Base-by-base conservation (phyloP, 108 stramenopile genomes). In the Skeletonema potamos region DNA sequence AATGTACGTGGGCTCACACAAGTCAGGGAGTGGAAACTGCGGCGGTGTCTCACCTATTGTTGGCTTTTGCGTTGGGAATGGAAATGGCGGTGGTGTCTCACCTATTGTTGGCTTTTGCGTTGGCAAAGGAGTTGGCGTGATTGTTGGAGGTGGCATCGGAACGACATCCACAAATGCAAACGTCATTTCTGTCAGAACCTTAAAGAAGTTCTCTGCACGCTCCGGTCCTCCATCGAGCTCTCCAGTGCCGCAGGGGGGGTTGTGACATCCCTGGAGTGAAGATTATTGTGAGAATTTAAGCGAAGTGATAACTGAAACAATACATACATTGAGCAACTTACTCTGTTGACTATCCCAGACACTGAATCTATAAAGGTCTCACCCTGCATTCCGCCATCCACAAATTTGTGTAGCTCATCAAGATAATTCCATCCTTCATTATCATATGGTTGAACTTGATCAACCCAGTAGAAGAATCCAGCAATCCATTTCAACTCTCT, bases 221-320 rank as follows among this genome's bases (percentile, higher is more conserved):
- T 84, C 77, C 12, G 90, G 86, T 12, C 87, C 87, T 39, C 85
- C 74, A 33, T 85, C 82, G 2, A 84, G 58, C 9, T 82, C 83
- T 12, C 76, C 76, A 3, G 76, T 77, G 8, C 76, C 76, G 11
- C 76, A 77, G 6, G 76, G 76, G 54, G 79, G 79, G 48, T 81
- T 81, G 24, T 81, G 79, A 48, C 79, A 59, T 24, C 58, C 58
- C 33, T 41, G 15, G 39, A 41, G 39, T 15, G 10, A 41, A 41
- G 10, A 3, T 2, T 39, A 37, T 11, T 41, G 39, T 41, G 13
- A 41, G 39, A 4, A 41, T 41, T 41, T n/a, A 3, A 41, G 15
- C 39, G 15, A 41, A n/a, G n/a, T n/a, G n/a, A n/a, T n/a, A n/a
- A n/a, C n/a, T n/a, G 39, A 36, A 41, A 3, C 39, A 41, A 41